Conservation (phyloP, 169 alveolate genomes). For the Plasmodium gallinaceum region DNA sequence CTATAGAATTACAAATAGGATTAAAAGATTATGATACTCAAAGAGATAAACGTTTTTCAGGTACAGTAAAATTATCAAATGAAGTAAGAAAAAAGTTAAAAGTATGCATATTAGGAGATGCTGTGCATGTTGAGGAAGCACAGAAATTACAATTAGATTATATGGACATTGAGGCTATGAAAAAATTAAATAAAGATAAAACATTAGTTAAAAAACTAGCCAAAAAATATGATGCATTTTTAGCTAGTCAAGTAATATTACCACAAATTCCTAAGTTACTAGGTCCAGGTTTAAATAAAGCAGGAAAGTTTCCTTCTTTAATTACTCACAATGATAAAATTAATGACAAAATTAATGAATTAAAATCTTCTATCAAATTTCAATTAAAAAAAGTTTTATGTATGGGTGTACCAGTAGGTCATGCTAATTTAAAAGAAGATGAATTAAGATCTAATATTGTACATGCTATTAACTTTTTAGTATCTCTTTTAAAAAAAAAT, state of each 20-base stretch:
- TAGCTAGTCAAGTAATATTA: slow-evolving; percentile 98
- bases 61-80: slow-evolving; percentile 98
- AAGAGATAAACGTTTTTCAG: slow-evolving; percentile 99
- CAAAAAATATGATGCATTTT: slow-evolving; percentile 95
- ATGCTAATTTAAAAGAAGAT: slow-evolving; percentile 97
- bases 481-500: slow-evolving; percentile 98
- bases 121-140: slow-evolving; percentile 99
- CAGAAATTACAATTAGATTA: slow-evolving; percentile 95
- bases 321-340: slow-evolving; percentile 97
- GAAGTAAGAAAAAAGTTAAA: slow-evolving; percentile 96
- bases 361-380: slow-evolving; percentile 93
- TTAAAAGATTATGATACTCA: slow-evolving; percentile 99
- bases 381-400: slow-evolving; percentile 97
- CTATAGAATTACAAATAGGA: slow-evolving; percentile 99
- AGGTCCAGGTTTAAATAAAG: slow-evolving; percentile 99
- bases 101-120: slow-evolving; percentile 99
- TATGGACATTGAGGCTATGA: slow-evolving; percentile 98
- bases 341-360: slow-evolving; percentile 97
- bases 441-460: slow-evolving; percentile 97
- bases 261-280: slow-evolving; percentile 99
- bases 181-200: slow-evolving; percentile 99
- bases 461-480: slow-evolving; percentile 98
- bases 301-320: slow-evolving; percentile 99
- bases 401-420: slow-evolving; percentile 99
- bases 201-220: slow-evolving; percentile 98